Conservation (phyloP, 345 rosid genomes). For the Moricandia moricandioides region DNA sequence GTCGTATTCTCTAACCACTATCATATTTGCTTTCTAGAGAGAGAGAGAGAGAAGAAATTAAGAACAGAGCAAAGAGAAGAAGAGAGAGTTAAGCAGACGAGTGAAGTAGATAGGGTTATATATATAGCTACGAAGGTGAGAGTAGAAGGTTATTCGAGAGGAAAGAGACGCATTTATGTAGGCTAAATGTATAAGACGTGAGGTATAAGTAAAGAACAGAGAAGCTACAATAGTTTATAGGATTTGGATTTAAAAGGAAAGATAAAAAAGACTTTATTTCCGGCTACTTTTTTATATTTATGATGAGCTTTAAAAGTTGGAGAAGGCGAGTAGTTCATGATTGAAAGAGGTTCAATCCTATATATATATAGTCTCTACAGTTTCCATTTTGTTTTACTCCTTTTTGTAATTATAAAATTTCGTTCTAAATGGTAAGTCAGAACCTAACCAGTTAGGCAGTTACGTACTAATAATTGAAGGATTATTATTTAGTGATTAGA, state of each 20-base stretch:
- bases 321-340: slow-evolving; percentile 40
- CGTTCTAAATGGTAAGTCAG: neutral
- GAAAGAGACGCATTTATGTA: slow-evolving; percentile 30
- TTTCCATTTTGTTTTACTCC: neutral
- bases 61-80: neutral
- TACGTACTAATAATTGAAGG: neutral
- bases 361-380: slow-evolving; percentile 30
- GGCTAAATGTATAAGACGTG: slow-evolving; percentile 32
- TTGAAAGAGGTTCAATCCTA: slow-evolving; percentile 27
- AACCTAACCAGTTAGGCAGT: neutral
- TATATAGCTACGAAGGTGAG: slow-evolving; percentile 12
- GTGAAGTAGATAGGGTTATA: slow-evolving; percentile 24
- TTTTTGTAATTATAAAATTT: neutral
- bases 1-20: slow-evolving; percentile 74
- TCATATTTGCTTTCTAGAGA: neutral
- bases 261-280: slow-evolving; percentile 12
- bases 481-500: neutral
- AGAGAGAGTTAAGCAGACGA: neutral
- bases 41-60: slow-evolving; percentile 1
- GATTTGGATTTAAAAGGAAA: slow-evolving; percentile 33
- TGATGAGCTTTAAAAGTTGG: slow-evolving; percentile 35
- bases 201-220: slow-evolving; percentile 33
- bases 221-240: slow-evolving; percentile 30
- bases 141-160: slow-evolving; percentile 6
- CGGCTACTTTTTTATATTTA: slow-evolving; percentile 19